Conservation (phyloP, 805 yeast species). For the Cyberlindnera petersonii region DNA sequence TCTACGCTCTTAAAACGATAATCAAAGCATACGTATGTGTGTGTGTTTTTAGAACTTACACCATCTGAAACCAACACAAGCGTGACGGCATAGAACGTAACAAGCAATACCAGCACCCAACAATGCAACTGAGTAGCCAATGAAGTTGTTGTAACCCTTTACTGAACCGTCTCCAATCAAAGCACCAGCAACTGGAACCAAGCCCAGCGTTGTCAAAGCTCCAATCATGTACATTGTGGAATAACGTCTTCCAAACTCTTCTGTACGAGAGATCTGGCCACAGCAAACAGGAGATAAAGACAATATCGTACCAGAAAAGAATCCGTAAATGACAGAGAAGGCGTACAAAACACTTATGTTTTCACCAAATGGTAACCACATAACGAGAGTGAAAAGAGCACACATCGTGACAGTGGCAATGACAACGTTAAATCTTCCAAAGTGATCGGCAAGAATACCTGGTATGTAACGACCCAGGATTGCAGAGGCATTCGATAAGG, state of each 20-base stretch:
- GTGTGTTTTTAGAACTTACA: constrained; percentile 11
- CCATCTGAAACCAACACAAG: constrained; percentile 16
- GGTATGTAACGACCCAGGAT: constrained; percentile 41
- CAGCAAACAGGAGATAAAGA: constrained; percentile 56
- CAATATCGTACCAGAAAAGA: constrained; percentile 50
- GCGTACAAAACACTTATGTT: constrained; percentile 34
- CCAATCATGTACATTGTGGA: constrained; percentile 57
- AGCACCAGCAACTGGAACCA: constrained; percentile 49
- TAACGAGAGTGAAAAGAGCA: constrained; percentile 33
- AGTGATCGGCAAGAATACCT: constrained; percentile 39
- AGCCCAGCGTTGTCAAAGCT: constrained; percentile 46
- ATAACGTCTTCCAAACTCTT: constrained; percentile 50
- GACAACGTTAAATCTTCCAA: constrained; percentile 55
- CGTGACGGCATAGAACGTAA: constrained; percentile 15
- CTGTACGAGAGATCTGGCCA: constrained; percentile 52
- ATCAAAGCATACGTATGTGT: no score
- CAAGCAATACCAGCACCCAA: constrained; percentile 17
- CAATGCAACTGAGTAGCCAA: constrained; percentile 17
- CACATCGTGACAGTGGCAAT: constrained; percentile 33
- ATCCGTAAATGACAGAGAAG: constrained; percentile 48
- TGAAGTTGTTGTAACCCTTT: constrained; percentile 13
- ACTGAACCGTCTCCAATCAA: constrained; percentile 34
- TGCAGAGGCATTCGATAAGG: constrained; percentile 39
- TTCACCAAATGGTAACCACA: constrained; percentile 40
- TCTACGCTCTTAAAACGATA: no score